These are phyloP conservation scores for Rhazya stricta DNA, from an alignment of 257 asterid genomes.

Conservation along the genomic window DNA sequence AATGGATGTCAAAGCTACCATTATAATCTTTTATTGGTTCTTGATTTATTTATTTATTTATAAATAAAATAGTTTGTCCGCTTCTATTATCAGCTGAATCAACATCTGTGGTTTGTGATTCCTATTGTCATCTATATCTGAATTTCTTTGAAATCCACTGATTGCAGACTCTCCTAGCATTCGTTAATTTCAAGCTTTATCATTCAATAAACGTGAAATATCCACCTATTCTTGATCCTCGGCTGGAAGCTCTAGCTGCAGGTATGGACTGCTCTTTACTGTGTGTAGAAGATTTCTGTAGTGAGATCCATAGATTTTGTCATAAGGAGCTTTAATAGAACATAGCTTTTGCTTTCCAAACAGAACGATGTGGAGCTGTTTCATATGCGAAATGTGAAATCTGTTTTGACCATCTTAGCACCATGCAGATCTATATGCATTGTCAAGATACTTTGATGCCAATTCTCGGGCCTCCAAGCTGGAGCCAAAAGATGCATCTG, in stretches of 20 bases:
- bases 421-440: conserved; percentile 83
- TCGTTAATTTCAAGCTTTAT: conserved; percentile 67
- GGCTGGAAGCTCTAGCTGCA: conserved; percentile 83
- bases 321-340: not conserved
- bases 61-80: not conserved
- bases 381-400: not conserved
- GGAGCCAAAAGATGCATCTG: conserved; percentile 37
- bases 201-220: conserved; percentile 68
- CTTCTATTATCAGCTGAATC: not conserved
- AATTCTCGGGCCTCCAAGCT: conserved; percentile 37
- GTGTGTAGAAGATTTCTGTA: not conserved
- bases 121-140: not conserved
- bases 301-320: not conserved
- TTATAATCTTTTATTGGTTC: not conserved
- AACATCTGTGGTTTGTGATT: conserved; percentile 6
- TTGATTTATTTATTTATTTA: not conserved
- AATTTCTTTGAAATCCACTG: not conserved
- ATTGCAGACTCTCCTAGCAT: conserved; percentile 80
- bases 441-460: conserved; percentile 78
- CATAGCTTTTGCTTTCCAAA: not conserved
- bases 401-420: conserved; percentile 13
- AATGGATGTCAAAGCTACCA: not conserved
- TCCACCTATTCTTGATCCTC: conserved; percentile 91
- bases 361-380: not conserved
- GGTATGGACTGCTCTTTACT: conserved; percentile 34